phyloP scores from a whole-genome alignment of 1,139 yeast species.

The Pichia sp. region DNA sequence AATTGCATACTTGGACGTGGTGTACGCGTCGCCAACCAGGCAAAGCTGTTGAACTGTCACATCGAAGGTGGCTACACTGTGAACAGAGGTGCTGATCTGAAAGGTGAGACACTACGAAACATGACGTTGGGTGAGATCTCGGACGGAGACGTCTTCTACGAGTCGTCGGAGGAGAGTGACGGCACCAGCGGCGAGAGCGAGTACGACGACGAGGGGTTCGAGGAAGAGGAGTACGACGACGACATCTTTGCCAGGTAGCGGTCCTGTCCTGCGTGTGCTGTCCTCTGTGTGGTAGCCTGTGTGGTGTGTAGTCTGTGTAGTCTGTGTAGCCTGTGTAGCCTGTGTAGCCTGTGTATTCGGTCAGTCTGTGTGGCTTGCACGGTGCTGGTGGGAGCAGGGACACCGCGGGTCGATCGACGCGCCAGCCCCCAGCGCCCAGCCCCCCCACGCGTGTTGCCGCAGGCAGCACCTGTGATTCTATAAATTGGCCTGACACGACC shows the following conservation, averaged over 20 bases:
- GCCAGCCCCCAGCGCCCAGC: no score
- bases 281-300: no score
- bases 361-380: no score
- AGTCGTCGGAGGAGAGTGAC: constrained; percentile 27
- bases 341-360: no score
- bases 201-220: constrained; percentile 4
- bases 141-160: constrained; percentile 29
- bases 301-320: no score
- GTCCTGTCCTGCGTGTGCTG: no score
- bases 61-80: constrained; percentile 77
- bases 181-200: constrained; percentile 21
- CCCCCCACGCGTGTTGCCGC: no score
- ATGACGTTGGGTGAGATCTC: constrained; percentile 40
- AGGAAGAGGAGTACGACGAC: constrained; percentile 18
- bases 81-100: constrained; percentile 51
- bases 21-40: constrained; percentile 53
- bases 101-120: constrained; percentile 77
- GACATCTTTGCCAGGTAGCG: constrained; percentile 9
- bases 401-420: no score
- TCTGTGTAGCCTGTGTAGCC: no score
- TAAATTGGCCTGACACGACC: no score
- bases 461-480: no score
- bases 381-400: no score
- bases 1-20: constrained; percentile 79
- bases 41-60: constrained; percentile 66